phyloP scores from a whole-genome alignment of 2,329 filamentous ascomycete genomes.

The Xylariaceae sp. region DNA sequence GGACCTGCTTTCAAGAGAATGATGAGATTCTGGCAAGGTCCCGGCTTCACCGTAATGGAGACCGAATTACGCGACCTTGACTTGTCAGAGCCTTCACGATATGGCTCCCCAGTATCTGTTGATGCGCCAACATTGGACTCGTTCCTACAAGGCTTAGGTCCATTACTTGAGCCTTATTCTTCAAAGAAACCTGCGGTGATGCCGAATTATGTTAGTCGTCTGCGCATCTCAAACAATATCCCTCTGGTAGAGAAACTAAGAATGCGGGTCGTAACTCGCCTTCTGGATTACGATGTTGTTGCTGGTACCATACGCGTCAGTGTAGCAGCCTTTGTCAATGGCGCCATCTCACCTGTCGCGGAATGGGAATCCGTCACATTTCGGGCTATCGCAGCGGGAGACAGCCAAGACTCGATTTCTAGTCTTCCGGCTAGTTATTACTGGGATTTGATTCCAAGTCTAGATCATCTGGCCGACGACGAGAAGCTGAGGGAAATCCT shows the following conservation, averaged over 20 bases:
- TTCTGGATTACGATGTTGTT: conserved; percentile 24
- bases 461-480: conserved; percentile 19
- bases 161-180: conserved; percentile 20
- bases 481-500: conserved; percentile 26
- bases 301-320: conserved; percentile 25
- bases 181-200: conserved; percentile 25
- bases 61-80: conserved; percentile 22
- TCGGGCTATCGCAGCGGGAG: conserved; percentile 7
- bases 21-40: conserved; percentile 20
- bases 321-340: conserved; percentile 25
- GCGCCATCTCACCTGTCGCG: conserved; percentile 17
- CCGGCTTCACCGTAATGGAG: conserved; percentile 22
- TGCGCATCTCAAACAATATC: conserved; percentile 32
- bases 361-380: conserved; percentile 24
- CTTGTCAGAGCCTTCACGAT: background rate
- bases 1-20: conserved; percentile 27
- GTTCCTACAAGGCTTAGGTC: conserved; percentile 26
- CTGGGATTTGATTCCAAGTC: conserved; percentile 25
- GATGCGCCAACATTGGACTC: conserved; percentile 30
- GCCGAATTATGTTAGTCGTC: conserved; percentile 30
- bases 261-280: conserved; percentile 25
- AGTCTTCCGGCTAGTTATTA: conserved; percentile 24
- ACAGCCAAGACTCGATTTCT: conserved; percentile 11
- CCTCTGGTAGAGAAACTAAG: conserved; percentile 15
- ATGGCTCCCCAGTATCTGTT: conserved; percentile 24